These are phyloP conservation scores for Pseudogymnoascus sp. DNA, from an alignment of 2,329 filamentous ascomycete genomes.

Conservation along the genomic window DNA sequence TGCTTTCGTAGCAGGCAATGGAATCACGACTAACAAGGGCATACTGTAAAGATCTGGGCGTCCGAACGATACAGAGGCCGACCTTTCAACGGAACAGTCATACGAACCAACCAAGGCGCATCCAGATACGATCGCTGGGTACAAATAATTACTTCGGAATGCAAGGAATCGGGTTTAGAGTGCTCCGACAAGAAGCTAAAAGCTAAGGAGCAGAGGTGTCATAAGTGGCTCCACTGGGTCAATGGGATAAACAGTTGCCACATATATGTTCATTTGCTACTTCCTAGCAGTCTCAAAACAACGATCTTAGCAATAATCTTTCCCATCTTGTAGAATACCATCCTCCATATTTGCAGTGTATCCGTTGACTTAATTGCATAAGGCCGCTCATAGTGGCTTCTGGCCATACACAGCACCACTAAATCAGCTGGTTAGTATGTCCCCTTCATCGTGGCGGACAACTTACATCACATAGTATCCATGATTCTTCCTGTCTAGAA, in stretches of 20 bases:
- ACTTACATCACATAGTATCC: constrained; percentile 5
- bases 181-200: not conserved
- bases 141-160: not conserved
- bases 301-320: not conserved
- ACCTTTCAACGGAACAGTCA: not conserved
- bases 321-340: not conserved
- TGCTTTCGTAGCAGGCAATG: not conserved
- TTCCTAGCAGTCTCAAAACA: not conserved
- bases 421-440: not conserved
- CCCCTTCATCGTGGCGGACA: not conserved
- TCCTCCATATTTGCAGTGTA: not conserved
- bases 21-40: not conserved
- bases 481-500: constrained; percentile 6
- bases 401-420: not conserved
- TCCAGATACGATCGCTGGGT: not conserved
- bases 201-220: not conserved
- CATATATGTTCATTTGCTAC: not conserved
- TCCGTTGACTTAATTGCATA: not conserved
- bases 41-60: not conserved
- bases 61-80: not conserved
- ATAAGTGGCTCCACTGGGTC: not conserved
- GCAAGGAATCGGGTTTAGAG: not conserved
- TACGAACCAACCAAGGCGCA: not conserved
- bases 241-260: not conserved
- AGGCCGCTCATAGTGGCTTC: not conserved